Evolutionary conservation across 306 rosid genomes (phyloP), one percentile per base, ranked within the genome.

Genomic region (Gastrolobium villosum): DNA sequence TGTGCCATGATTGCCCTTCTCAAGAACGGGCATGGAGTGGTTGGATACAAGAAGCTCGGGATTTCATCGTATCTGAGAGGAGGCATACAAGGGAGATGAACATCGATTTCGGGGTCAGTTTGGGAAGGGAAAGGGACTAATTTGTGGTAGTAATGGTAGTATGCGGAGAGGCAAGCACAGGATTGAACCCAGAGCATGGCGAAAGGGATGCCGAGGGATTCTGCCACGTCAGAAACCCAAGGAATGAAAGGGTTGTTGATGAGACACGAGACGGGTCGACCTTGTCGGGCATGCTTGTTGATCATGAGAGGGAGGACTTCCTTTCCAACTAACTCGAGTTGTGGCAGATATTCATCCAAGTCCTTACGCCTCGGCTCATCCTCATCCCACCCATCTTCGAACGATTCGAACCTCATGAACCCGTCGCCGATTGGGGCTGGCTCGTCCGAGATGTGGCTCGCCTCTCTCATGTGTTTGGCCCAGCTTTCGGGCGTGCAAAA

Each of bases 161-260:
- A 86, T 1, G 86, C 66, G 1, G 87, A 74, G 28, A 90, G 85
- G 11, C 69, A 70, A 7, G 96, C 86, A 39, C 87, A 81, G 1
- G 96, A 90, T 55, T 88, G 93, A 3, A 90, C 82, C 96, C 93
- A 90, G 2, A 90, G 88, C 41, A 84, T 76, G 40, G 91, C 89
- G 13, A 72, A 79, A 83, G 93, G 84, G 57, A 90, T 61, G 44
- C 84, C 76, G 1, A 85, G 89, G 6, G 57, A 7, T 5, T 68
- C 80, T 1, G 88, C 90, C 0, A 88, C 87, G 14, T 86, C 86
- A 3, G 85, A 77, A 28, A 80, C 92, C 89, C 92, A 88, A 5
- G 91, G 88, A 34, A 83, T 35, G 45, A 90, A 87, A 0, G 91
- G 88, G 46, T 90, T 88, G 70, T 84, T 87, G 4, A 90, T 82